Evolutionary conservation across 495 filamentous ascomycete genomes (phyloP), one percentile per base, ranked within the genome.

Genomic region (Viridothelium virens): DNA sequence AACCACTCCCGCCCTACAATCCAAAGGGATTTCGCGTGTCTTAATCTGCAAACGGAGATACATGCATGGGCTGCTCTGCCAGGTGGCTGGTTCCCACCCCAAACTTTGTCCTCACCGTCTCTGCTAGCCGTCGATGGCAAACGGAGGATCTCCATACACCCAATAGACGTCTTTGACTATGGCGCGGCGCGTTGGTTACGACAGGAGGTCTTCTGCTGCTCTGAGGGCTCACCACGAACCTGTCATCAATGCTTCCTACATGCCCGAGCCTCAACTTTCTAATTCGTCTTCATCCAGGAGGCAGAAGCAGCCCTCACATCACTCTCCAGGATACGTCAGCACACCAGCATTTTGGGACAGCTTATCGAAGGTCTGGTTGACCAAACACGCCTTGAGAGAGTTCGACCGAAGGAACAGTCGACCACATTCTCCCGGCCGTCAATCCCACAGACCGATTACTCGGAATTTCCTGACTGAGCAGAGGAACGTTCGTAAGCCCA

Each of bases 321-420:
- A 63, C 59, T 34, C 67, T 18, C 66, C 41, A 56, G 67, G 63
- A 69, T 59, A 46, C 41, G 41, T 46, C 41, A 16, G 16, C 41
- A 46, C 71, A 66, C 70, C 68, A 61, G 71, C 39, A 67, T 72
- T 70, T 72, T 72, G 68, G 71, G 71, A 74, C 44, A 70, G 70
- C 66, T 61, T 74, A 67, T 74, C 68, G 33, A 69, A 72, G 65
- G 63, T 72, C 68, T 74, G 71, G 72, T 66, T 74, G 63, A 74
- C 72, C 68, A 72, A 67, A 66, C 10, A 61, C 53, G 71, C 71
- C n/a, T 63, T 73, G 62, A 68, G 66, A 70, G 71, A 73, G 68
- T 61, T 74, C 34, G 64, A 72, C 39, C 66, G 69, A 67, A 74
- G 72, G 61, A 74, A 74, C 63, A 65, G 12, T 66, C 50, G 71